A percentile compares a stretch with the other conserved stretches of the same genome.
Conservation (phyloP, 2,329 filamentous ascomycete species). For the Paecilomyces niveus region DNA sequence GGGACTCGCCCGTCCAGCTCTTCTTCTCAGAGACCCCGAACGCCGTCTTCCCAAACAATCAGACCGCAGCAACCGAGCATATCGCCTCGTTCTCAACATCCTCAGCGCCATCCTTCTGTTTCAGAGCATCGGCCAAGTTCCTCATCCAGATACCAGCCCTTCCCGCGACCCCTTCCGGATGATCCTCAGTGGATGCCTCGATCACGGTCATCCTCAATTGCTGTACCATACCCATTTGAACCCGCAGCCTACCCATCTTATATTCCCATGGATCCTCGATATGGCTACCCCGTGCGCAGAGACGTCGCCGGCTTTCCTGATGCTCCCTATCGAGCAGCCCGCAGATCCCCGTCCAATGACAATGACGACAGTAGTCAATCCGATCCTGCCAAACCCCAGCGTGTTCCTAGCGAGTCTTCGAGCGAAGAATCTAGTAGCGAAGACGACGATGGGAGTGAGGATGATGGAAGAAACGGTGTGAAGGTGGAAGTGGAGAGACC, state of each 20-base stretch:
- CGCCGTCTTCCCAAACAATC: conserved; percentile 33
- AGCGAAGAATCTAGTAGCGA: conserved; percentile 11
- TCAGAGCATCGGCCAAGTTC: conserved; percentile 29
- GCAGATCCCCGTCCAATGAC: conserved; percentile 13
- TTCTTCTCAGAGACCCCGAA: conserved; percentile 35
- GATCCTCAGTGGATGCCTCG: conserved; percentile 42
- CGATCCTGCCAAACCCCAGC: conserved; percentile 9
- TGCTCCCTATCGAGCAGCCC: conserved; percentile 15
- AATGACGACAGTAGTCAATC: conserved; percentile 10
- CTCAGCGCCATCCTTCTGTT: conserved; percentile 25
- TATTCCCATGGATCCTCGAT: conserved; percentile 25
- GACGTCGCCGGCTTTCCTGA: conserved; percentile 10
- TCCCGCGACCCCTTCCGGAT: conserved; percentile 39
- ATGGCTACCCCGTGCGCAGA: conserved; percentile 15
- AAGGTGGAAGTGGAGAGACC: conserved; percentile 23
- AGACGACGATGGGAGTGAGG: conserved; percentile 16
- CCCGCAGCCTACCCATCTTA: conserved; percentile 22
- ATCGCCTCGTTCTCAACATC: conserved; percentile 28
- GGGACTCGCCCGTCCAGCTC: conserved; percentile 24
- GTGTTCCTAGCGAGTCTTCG: conserved; percentile 11
- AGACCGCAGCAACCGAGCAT: conserved; percentile 28
- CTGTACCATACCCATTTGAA: conserved; percentile 22
- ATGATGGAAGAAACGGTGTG: conserved; percentile 21
- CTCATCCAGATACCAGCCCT: conserved; percentile 28
- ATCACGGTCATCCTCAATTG: conserved; percentile 28